These are phyloP conservation scores for Forsythia suspensa DNA, from an alignment of 257 asterid genomes.

Conservation along the genomic window DNA sequence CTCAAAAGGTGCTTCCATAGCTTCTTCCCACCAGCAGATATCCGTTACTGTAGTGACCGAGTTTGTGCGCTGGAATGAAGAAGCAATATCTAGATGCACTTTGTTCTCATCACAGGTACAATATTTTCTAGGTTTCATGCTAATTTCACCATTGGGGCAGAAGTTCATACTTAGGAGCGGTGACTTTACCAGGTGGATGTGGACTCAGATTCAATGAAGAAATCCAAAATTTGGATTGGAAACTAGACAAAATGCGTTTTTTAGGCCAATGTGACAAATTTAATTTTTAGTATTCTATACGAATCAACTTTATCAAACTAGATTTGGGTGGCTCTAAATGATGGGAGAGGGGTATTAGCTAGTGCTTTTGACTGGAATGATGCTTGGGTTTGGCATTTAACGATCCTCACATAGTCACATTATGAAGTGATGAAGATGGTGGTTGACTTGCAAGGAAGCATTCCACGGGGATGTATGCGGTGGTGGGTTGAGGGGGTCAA, in stretches of 20 bases:
- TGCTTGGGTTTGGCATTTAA: background rate
- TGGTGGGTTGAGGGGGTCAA: background rate
- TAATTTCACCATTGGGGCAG: background rate
- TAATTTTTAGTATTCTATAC: background rate
- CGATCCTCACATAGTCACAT: background rate
- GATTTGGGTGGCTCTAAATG: background rate
- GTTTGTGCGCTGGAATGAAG: conserved; percentile 99
- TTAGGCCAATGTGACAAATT: background rate
- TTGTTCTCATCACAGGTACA: conserved; percentile 82
- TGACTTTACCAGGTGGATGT: background rate
- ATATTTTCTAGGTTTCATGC: background rate
- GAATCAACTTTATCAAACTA: background rate
- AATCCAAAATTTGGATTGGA: background rate
- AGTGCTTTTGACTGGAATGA: background rate
- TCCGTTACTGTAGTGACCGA: conserved; percentile 95
- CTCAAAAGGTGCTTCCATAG: conserved; percentile 85
- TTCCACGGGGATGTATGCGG: background rate
- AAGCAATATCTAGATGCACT: conserved; percentile 85
- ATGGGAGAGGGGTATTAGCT: background rate
- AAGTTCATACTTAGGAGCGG: background rate
- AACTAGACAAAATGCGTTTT: background rate
- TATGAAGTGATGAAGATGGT: background rate
- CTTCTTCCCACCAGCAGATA: conserved; percentile 89
- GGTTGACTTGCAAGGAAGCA: background rate
- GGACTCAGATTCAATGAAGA: background rate